Evolutionary conservation across 768 basidiomycete species (phyloP).

Genomic region (Leucocoprinus leucothites): DNA sequence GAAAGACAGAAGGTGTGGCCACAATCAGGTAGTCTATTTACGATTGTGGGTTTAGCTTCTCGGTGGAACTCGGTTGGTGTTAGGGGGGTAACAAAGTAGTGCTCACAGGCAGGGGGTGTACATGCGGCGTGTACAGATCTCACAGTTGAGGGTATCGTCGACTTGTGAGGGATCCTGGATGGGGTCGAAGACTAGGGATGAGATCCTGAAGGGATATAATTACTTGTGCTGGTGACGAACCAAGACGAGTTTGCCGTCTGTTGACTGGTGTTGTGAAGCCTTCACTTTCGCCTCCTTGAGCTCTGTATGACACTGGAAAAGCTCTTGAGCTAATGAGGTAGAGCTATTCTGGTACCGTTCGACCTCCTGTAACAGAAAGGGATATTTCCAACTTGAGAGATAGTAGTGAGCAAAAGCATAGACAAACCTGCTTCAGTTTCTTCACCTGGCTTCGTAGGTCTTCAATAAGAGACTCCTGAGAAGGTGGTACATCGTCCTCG

Average conservation of each 20-base stretch:
- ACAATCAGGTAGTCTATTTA: slow-evolving; percentile 54
- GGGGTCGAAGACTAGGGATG: not conserved
- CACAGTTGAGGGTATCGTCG: slow-evolving; percentile 57
- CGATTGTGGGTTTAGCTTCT: not conserved
- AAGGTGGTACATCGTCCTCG: slow-evolving; percentile 33
- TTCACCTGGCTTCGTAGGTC: slow-evolving; percentile 39
- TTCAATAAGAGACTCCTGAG: slow-evolving; percentile 19
- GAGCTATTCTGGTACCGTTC: slow-evolving; percentile 21
- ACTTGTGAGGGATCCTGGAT: slow-evolving; percentile 41
- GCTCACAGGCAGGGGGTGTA: slow-evolving; percentile 67
- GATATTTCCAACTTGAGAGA: not conserved
- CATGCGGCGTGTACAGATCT: slow-evolving; percentile 62
- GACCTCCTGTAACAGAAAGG: slow-evolving; percentile 24
- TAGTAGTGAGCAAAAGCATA: not conserved
- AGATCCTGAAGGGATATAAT: not conserved
- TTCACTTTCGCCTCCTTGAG: slow-evolving; percentile 6
- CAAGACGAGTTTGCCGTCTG: slow-evolving; percentile 28
- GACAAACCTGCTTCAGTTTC: slow-evolving; percentile 40
- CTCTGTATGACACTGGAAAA: not conserved
- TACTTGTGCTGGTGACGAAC: slow-evolving; percentile 19
- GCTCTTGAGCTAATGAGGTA: slow-evolving; percentile 14
- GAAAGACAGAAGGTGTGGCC: slow-evolving; percentile 68
- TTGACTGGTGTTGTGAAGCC: slow-evolving; percentile 15
- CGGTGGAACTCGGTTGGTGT: not conserved
- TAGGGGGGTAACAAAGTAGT: not conserved